Evolutionary conservation across 1,139 yeast species (phyloP), one percentile per base, ranked within the genome.

Genomic region (Keqinozyma sinolaborantium): DNA sequence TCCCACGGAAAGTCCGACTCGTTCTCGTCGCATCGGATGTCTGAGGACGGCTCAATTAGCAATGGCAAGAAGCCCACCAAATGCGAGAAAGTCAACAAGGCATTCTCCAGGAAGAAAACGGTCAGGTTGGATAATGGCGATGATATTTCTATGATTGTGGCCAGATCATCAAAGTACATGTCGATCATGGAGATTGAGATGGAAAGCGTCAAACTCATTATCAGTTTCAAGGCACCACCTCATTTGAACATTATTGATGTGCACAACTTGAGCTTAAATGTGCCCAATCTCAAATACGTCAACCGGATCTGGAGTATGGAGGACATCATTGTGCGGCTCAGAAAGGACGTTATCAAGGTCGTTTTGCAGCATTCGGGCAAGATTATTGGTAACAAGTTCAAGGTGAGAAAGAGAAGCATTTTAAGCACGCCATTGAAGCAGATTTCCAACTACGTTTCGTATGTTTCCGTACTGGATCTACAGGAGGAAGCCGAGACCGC

Each of bases 181-280:
- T 77, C 83, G 25, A 74, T 86, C 27, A 75, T 79, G 15, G 70
- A 73, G 31, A 67, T 86, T 34, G 68, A 70, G 26, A 68, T 88
- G 25, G 61, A 70, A 3, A 65, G 72, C 23, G 67, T 80, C 27
- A 59, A 64, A 15, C 56, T 88, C 28, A 64, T 79, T 26, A 70
- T 87, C 14, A 83, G 95, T 38, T 86, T 85, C 62, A 79, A 80
- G 49, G 95, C 95, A 3, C 73, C 82, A 1, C 83, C 84, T 27
- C 70, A 73, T 32, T 60, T 80, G 33, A 75, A 73, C 38, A 60
- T 88, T 28, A 70, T 87, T 7, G 87, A 87, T 52, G 83, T 88
- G 10, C 82, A 83, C 40, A 76, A 79, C 39, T 70, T 90, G 39
- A 70, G 68, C 16, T 64, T 88, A 23, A 70, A 67, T 16, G 61